Evolutionary conservation across 2,329 filamentous ascomycete species (phyloP).

Genomic region (Colletotrichum navitas): DNA sequence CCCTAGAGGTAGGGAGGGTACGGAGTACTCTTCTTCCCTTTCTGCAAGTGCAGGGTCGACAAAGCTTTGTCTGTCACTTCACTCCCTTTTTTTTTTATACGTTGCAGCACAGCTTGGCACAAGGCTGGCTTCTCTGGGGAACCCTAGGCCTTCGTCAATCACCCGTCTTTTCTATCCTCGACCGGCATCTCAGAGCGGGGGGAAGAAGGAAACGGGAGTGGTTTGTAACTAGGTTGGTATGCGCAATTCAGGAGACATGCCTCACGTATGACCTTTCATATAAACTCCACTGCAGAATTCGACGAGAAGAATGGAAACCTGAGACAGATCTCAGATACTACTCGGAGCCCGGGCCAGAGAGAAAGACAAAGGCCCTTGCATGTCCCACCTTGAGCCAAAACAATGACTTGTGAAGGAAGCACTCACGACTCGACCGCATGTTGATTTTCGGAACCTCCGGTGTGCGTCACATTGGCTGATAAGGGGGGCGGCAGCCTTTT

Average conservation of each 20-base stretch:
- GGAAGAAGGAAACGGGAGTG: background rate
- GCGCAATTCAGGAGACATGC: background rate
- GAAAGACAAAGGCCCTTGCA: conserved; percentile 15
- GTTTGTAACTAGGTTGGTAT: background rate
- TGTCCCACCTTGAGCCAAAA: background rate
- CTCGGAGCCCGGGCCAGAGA: conserved; percentile 1
- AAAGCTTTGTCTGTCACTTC: background rate
- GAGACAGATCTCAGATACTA: conserved; percentile 31
- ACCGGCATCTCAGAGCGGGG: background rate
- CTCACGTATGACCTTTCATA: background rate
- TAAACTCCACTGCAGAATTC: too few relatives aligned
- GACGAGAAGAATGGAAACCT: background rate
- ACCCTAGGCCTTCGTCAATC: conserved; percentile 11
- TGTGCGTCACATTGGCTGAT: background rate
- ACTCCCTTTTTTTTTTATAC: background rate
- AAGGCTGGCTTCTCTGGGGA: conserved; percentile 8
- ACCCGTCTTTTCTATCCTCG: background rate
- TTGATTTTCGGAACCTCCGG: background rate
- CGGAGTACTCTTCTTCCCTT: conserved; percentile 15
- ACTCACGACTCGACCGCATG: background rate
- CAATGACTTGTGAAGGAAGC: background rate
- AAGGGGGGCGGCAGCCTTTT: too few relatives aligned
- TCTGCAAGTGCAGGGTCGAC: conserved; percentile 7
- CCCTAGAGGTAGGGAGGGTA: background rate
- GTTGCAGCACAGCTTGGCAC: conserved; percentile 18